A percentile compares a stretch with the other conserved stretches of the same genome.
phyloP scores from a whole-genome alignment of 495 filamentous ascomycete genomes.

The Penicillium subrubescens region DNA sequence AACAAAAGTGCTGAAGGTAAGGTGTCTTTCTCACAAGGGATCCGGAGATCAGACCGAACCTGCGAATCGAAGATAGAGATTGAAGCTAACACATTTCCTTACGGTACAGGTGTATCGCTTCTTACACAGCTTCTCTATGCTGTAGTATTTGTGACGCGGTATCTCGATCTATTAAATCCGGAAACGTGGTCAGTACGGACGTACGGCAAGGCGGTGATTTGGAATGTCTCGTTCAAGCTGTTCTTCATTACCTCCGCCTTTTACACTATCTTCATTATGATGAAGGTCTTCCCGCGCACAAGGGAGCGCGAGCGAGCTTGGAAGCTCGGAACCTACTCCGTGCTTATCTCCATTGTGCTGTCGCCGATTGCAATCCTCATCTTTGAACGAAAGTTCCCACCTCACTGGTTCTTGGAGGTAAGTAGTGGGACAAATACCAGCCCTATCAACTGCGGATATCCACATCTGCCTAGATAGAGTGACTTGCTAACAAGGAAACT shows the following conservation, averaged over 20 bases:
- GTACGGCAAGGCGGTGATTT: slow-evolving; percentile 11
- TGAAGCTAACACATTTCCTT: slow-evolving; percentile 17
- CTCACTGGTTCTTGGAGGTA: slow-evolving; percentile 59
- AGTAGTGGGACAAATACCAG: slow-evolving; percentile 12
- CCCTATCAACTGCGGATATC: not conserved
- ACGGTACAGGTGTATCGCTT: slow-evolving; percentile 76
- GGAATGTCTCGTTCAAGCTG: slow-evolving; percentile 73
- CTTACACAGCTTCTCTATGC: slow-evolving; percentile 90
- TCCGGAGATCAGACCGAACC: not conserved
- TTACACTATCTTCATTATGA: slow-evolving; percentile 87
- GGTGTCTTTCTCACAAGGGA: slow-evolving; percentile 1
- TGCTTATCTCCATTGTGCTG: slow-evolving; percentile 58
- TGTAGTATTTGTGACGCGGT: slow-evolving; percentile 81
- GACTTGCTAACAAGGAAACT: slow-evolving; percentile 7
- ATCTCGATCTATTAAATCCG: slow-evolving; percentile 74
- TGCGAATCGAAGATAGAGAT: not conserved
- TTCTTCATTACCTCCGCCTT: slow-evolving; percentile 85
- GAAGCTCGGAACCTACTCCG: slow-evolving; percentile 72
- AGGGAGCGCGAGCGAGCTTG: slow-evolving; percentile 88
- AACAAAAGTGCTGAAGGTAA: slow-evolving; percentile 87
- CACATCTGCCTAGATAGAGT: not conserved
- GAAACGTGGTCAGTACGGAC: slow-evolving; percentile 29
- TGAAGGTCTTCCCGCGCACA: slow-evolving; percentile 81
- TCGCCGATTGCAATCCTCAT: slow-evolving; percentile 70
- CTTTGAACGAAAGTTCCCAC: slow-evolving; percentile 45